Base-by-base conservation (phyloP, 164 flowering plant genomes). In the Tinospora cordifolia region DNA sequence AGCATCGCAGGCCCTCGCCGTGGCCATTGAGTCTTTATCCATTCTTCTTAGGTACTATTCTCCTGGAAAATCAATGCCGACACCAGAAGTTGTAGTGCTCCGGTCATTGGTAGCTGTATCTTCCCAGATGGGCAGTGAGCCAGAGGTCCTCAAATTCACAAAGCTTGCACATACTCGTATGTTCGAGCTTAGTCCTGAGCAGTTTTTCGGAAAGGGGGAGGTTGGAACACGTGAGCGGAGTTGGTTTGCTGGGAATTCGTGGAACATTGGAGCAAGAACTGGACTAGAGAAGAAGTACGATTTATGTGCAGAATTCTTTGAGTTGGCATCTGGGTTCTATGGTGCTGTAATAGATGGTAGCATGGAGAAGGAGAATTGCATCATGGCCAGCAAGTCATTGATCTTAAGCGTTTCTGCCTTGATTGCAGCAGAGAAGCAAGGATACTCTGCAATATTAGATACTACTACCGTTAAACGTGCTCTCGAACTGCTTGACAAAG, bases 211-310 rank as follows among this genome's bases (percentile, higher is more conserved):
- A 30, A 84, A 82, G 79, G 91, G 84, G 36, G 93, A 88, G 75
- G 86, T 82, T 41, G 97, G 95, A 34, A 84, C 78, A 75, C 80
- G 98, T 26, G 98, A 94, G 73, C 64, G 76, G 71, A 88, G 82
- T 62, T 94, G 98, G 98, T 85, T 94, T 75, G 91, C 95, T 0
- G 83, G 80, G 65, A 83, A 82, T 75, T 79, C 95, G 24, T 94
- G 97, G 96, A 94, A 94, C 78, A 62, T 81, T 59, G 98, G 97
- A 65, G 77, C 84, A 49, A 82, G 68, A 75, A 79, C 79, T 34
- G 97, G 94, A 66, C 85, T 75, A 75, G 88, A 80, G 51, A 83
- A 79, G 68, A 82, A 84, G 15, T 89, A 79, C 67, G 86, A 79
- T 11, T 6, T 85, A 24, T 87, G 86, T 77, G 84, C 89, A 25